A percentile compares a stretch with the other conserved stretches of the same genome.
phyloP scores from a whole-genome alignment of 306 rosid species.

The Adenanthera pavonina region DNA sequence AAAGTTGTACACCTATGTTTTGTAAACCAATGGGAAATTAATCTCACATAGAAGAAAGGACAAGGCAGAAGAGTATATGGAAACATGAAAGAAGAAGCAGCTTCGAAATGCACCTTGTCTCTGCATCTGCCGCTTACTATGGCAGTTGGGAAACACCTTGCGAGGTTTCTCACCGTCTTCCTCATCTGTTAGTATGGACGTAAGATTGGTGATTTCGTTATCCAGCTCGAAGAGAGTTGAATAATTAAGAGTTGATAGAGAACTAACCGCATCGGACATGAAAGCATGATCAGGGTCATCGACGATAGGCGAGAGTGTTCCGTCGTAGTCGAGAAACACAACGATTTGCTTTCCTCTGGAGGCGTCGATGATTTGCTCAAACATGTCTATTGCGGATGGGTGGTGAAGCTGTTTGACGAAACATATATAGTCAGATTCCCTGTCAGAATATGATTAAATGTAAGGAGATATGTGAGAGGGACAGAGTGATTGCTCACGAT shows the following conservation, averaged over 20 bases:
- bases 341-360: conserved; percentile 82
- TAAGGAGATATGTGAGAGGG: no score
- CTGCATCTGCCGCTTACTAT: conserved; percentile 89
- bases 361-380: conserved; percentile 69
- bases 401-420: conserved; percentile 52
- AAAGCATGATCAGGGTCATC: conserved; percentile 86
- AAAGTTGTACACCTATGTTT: conserved; percentile 69
- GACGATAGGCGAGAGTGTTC: conserved; percentile 85
- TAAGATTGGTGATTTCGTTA: background rate
- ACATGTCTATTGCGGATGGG: conserved; percentile 84
- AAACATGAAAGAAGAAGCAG: background rate
- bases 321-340: conserved; percentile 86
- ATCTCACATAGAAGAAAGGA: no score
- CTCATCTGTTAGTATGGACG: conserved; percentile 65
- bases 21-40: conserved; percentile 7
- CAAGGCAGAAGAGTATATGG: background rate
- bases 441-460: background rate
- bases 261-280: conserved; percentile 74
- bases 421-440: conserved; percentile 21
- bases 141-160: conserved; percentile 82
- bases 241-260: background rate
- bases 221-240: background rate
- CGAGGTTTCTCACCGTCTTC: conserved; percentile 69
- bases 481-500: conserved; percentile 57
- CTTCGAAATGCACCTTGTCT: conserved; percentile 68